Base-by-base conservation (phyloP, 768 basidiomycete genomes). In the Clathrus columnatus region DNA sequence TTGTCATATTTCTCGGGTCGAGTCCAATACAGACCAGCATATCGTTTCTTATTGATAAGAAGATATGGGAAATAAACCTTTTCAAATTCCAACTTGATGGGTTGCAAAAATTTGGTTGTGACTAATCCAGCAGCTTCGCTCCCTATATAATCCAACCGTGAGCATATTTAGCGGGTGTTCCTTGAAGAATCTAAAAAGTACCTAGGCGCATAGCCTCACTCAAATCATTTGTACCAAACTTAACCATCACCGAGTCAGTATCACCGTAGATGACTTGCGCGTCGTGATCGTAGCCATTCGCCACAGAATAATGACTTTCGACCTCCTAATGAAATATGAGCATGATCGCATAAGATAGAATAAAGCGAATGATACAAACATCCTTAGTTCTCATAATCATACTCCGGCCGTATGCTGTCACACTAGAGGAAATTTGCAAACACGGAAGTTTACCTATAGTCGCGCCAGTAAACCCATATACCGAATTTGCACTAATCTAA, bases 171-270 rank as follows among this genome's bases (percentile, higher is more conserved):
- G 24, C 23, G n/a, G n/a, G n/a, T n/a, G n/a, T n/a, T n/a, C n/a
- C n/a, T n/a, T n/a, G n/a, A n/a, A n/a, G 26, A 20, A 51, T n/a
- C 36, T 16, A 23, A 21, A 52, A 64, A 80, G 29, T 64, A 88
- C 95, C 95, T 16, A 98, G 73, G 29, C 81, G 77, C 96, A 99
- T 99, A 50, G 95, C 93, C 6, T 77, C 78, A 42, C 78, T 75
- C 27, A 99, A 73, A 63, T 99, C 93, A 4, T 78, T 82, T 44
- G 91, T 91, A 4, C 96, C 96, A 59, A 99, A 99, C 61, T 82
- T 85, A 48, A 98, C 89, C 96, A 98, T 99, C 65, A 99, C 94
- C 0, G 96, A 99, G 72, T 99, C 96, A 1, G 96, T 98, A 68
- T 99, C 96, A 61, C 96, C 96, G 61, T 99, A 99, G 60, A 99